A percentile compares a stretch with the other conserved stretches of the same genome.
Evolutionary conservation across 78 protist genomes (phyloP).

Genomic region (Dictyostelium intermedium): DNA sequence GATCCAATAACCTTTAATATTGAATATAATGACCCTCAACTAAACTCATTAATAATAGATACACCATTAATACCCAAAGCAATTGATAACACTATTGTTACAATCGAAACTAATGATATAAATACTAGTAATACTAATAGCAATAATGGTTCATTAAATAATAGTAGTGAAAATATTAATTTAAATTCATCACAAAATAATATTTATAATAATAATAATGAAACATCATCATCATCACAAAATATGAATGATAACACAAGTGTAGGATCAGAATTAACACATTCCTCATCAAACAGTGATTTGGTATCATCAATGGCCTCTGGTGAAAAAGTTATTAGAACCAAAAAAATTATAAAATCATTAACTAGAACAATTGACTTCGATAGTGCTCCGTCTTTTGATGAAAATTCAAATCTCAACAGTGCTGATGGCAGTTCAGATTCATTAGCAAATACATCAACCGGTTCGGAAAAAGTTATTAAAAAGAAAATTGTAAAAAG

Average conservation of each 20-base stretch:
- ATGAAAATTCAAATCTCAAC: not conserved
- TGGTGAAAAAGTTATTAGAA: not conserved
- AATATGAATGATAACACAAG: not conserved
- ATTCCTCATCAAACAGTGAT: not conserved
- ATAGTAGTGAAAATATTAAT: not conserved
- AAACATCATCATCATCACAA: not conserved
- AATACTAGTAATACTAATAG: not conserved
- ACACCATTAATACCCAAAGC: not conserved
- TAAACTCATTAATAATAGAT: not conserved
- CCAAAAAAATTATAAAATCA: conserved; percentile 32
- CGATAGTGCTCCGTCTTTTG: conserved; percentile 1
- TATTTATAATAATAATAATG: no score
- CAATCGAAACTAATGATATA: not conserved
- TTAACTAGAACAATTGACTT: conserved; percentile 54
- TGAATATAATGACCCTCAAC: conserved; percentile 28
- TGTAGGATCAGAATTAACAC: not conserved
- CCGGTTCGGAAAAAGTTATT: conserved; percentile 26
- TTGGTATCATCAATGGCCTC: not conserved
- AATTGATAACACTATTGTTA: not conserved
- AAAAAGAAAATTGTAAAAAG: conserved; percentile 28
- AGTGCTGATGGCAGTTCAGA: not conserved
- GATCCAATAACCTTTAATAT: conserved; percentile 45
- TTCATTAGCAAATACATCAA: not conserved
- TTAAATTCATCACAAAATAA: not conserved
- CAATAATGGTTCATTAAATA: not conserved